These are phyloP conservation scores for Dichotomopilus funicola DNA, from an alignment of 2,329 filamentous ascomycete species.

Conservation along the genomic window DNA sequence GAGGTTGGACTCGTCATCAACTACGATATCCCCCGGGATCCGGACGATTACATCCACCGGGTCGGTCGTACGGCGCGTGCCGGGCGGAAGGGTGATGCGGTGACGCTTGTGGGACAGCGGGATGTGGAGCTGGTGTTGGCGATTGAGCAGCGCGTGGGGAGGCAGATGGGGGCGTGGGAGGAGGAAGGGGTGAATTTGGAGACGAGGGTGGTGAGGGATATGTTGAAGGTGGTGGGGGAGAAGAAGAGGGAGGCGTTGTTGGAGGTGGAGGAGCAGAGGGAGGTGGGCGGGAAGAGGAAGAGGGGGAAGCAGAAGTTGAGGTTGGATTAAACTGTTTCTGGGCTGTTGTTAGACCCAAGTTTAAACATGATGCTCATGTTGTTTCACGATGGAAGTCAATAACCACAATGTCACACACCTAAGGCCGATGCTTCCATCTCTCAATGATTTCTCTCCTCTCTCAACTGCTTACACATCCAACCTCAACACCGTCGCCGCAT, in stretches of 20 bases:
- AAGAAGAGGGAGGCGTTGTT: slow-evolving; percentile 89
- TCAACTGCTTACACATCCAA: slow-evolving; percentile 17
- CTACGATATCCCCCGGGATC: slow-evolving; percentile 92
- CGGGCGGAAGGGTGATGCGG: slow-evolving; percentile 71
- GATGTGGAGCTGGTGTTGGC: slow-evolving; percentile 87
- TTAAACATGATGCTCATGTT: too few relatives aligned
- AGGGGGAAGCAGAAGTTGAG: slow-evolving; percentile 52
- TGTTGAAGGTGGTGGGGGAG: slow-evolving; percentile 84
- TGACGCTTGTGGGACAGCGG: slow-evolving; percentile 86
- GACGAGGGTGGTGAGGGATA: slow-evolving; percentile 75
- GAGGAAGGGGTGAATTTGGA: slow-evolving; percentile 96
- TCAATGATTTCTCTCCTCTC: too few relatives aligned
- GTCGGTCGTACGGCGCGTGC: slow-evolving; percentile 94
- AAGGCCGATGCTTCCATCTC: too few relatives aligned
- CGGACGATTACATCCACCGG: slow-evolving; percentile 94
- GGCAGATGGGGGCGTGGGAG: slow-evolving; percentile 73
- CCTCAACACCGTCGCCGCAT: slow-evolving; percentile 26
- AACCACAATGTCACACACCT: too few relatives aligned
- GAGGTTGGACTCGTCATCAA: slow-evolving; percentile 87
- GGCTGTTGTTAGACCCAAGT: background rate
- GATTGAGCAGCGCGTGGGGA: slow-evolving; percentile 77
- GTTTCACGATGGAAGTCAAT: too few relatives aligned
- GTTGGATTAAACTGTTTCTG: slow-evolving; percentile 11
- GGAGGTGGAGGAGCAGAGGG: slow-evolving; percentile 85
- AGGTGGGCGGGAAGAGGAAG: slow-evolving; percentile 81